Evolutionary conservation across 2,329 filamentous ascomycete genomes (phyloP).

Genomic region (Colletotrichum eleusines): DNA sequence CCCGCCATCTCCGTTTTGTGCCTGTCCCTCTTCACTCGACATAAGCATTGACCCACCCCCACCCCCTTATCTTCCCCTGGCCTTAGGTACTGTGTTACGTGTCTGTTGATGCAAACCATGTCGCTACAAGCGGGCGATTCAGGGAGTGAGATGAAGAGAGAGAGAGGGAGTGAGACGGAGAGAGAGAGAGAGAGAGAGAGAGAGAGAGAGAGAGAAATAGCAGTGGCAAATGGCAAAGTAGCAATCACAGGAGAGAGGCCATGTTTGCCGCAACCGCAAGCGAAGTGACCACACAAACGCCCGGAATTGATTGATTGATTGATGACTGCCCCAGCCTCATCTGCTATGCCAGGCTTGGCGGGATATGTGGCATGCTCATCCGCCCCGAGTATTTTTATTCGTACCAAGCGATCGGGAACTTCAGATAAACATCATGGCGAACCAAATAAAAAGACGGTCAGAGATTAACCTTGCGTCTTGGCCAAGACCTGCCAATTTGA

Average conservation of each 20-base stretch:
- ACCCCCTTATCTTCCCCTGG: not conserved
- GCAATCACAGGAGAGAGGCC: not conserved
- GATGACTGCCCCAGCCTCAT: not conserved
- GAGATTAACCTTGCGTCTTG: not conserved
- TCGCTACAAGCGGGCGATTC: not conserved
- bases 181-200: too few relatives aligned
- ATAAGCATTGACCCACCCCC: too few relatives aligned
- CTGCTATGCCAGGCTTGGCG: not conserved
- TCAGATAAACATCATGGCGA: slow-evolving; percentile 15
- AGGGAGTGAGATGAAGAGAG: not conserved
- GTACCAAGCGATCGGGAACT: slow-evolving; percentile 14
- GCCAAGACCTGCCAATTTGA: slow-evolving; percentile 32
- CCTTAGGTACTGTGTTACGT: too few relatives aligned
- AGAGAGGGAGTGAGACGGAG: too few relatives aligned
- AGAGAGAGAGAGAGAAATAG: too few relatives aligned
- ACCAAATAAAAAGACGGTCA: slow-evolving; percentile 10
- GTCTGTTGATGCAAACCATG: not conserved
- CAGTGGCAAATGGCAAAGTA: not conserved
- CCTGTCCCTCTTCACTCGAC: too few relatives aligned
- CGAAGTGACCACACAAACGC: too few relatives aligned
- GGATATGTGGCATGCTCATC: too few relatives aligned
- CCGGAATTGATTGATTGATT: too few relatives aligned
- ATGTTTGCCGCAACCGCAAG: not conserved
- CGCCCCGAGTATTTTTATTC: too few relatives aligned
- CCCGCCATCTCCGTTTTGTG: too few relatives aligned